Conservation (phyloP, 352 stramenopile genomes). For the Plasmopara muralis region DNA sequence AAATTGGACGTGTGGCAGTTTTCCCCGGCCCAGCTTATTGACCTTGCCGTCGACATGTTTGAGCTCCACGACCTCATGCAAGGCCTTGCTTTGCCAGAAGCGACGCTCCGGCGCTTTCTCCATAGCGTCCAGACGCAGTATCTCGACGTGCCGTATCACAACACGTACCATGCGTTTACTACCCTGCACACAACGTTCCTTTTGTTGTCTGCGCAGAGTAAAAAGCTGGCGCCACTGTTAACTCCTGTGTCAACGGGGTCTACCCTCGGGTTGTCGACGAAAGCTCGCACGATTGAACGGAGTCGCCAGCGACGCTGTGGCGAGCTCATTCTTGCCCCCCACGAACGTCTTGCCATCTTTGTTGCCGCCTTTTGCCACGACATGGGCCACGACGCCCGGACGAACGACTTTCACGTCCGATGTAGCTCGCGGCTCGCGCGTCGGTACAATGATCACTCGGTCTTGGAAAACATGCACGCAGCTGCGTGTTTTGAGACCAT, state of each 20-base stretch:
- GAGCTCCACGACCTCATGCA: conserved; percentile 57
- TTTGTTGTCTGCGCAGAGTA: conserved; percentile 50
- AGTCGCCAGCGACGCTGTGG: conserved; percentile 24
- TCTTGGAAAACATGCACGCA: conserved; percentile 87
- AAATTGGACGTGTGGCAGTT: conserved; percentile 57
- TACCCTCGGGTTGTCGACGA: conserved; percentile 14
- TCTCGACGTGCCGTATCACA: conserved; percentile 81
- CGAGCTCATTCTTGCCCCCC: conserved; percentile 35
- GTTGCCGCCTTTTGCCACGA: conserved; percentile 81
- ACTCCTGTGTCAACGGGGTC: conserved; percentile 16
- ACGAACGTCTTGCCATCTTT: conserved; percentile 69
- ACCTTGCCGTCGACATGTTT: conserved; percentile 68
- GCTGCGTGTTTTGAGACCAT: conserved; percentile 78
- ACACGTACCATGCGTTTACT: conserved; percentile 78
- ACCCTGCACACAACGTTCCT: conserved; percentile 79
- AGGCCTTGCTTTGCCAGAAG: conserved; percentile 42
- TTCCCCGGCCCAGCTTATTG: conserved; percentile 55
- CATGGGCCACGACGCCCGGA: conserved; percentile 84
- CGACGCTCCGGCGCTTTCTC: conserved; percentile 63
- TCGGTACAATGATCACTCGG: conserved; percentile 84
- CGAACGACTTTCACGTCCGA: conserved; percentile 86
- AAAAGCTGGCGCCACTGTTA: conserved; percentile 21
- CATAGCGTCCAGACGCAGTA: conserved; percentile 66
- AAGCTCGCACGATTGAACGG: conserved; percentile 16
- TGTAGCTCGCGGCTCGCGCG: conserved; percentile 66